Evolutionary conservation across 1,284 basidiomycete species (phyloP).

Genomic region (Cutaneotrichosporon sp.): DNA sequence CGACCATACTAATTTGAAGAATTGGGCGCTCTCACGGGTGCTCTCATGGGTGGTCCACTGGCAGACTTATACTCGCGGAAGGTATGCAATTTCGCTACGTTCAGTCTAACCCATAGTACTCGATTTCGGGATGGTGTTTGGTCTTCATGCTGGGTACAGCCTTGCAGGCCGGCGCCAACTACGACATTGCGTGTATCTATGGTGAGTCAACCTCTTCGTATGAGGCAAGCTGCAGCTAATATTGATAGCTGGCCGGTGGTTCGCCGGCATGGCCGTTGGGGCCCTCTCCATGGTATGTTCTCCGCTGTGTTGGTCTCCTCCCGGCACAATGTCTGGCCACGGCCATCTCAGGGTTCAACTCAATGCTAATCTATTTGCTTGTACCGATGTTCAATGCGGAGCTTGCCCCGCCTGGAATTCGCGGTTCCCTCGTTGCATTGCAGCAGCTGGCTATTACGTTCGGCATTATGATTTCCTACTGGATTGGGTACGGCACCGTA

Average conservation of each 20-base stretch:
- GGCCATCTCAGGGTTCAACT: too few relatives aligned
- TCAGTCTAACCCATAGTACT: constrained; percentile 24
- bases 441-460: constrained; percentile 77
- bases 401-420: constrained; percentile 73
- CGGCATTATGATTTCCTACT: constrained; percentile 55
- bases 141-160: constrained; percentile 43
- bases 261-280: constrained; percentile 46
- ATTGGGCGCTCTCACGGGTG: constrained; percentile 40
- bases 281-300: constrained; percentile 47
- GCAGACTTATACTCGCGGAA: constrained; percentile 43
- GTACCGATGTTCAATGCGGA: constrained; percentile 63
- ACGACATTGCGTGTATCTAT: constrained; percentile 37
- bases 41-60: constrained; percentile 41
- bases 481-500: constrained; percentile 61
- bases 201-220: constrained; percentile 18
- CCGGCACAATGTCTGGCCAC: too few relatives aligned
- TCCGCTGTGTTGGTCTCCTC: too few relatives aligned
- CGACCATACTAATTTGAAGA: constrained; percentile 18
- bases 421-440: constrained; percentile 72
- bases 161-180: constrained; percentile 38
- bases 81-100: constrained; percentile 3
- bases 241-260: constrained; percentile 31
- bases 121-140: constrained; percentile 43
- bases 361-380: too few relatives aligned
- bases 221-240: neutral